phyloP scores from a whole-genome alignment of 495 filamentous ascomycete genomes.

The Talaromyces thailandensis region DNA sequence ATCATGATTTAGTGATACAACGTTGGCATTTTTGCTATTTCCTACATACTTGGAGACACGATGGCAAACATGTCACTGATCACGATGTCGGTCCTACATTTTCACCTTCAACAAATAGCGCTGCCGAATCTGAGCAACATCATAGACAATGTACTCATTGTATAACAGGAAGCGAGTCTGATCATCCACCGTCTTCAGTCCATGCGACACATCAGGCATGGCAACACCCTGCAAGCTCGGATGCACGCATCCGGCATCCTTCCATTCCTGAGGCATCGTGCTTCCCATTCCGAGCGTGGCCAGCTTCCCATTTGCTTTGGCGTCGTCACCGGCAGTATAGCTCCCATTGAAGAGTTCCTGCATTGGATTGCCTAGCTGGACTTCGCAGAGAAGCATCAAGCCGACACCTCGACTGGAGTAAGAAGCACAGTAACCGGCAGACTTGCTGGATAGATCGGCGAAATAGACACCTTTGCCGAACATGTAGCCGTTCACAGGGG shows the following conservation, averaged over 20 bases:
- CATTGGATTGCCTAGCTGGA: constrained; percentile 66
- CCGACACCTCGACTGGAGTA: constrained; percentile 48
- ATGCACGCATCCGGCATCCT: constrained; percentile 60
- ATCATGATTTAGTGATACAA: too few relatives aligned
- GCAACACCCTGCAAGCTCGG: constrained; percentile 51
- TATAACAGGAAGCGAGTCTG: constrained; percentile 13
- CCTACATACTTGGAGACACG: neutral
- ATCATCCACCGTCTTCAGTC: neutral
- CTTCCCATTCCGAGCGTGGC: constrained; percentile 60
- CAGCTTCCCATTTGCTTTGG: constrained; percentile 46
- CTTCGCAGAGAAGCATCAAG: constrained; percentile 67
- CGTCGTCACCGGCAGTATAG: constrained; percentile 53
- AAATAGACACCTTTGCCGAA: constrained; percentile 90
- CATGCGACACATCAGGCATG: constrained; percentile 38
- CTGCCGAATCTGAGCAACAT: constrained; percentile 67
- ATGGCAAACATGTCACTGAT: neutral
- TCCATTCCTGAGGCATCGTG: constrained; percentile 58
- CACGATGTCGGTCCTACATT: constrained; percentile 15
- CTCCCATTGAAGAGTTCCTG: constrained; percentile 41
- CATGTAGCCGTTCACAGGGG: constrained; percentile 68
- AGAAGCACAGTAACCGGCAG: constrained; percentile 65
- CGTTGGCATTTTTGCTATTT: too few relatives aligned
- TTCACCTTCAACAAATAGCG: constrained; percentile 65
- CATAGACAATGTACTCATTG: constrained; percentile 68
- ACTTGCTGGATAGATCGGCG: constrained; percentile 73